A percentile compares a stretch with the other conserved stretches of the same genome.
phyloP scores from a whole-genome alignment of 2,329 filamentous ascomycete genomes.

The Grosmannia clavigera region DNA sequence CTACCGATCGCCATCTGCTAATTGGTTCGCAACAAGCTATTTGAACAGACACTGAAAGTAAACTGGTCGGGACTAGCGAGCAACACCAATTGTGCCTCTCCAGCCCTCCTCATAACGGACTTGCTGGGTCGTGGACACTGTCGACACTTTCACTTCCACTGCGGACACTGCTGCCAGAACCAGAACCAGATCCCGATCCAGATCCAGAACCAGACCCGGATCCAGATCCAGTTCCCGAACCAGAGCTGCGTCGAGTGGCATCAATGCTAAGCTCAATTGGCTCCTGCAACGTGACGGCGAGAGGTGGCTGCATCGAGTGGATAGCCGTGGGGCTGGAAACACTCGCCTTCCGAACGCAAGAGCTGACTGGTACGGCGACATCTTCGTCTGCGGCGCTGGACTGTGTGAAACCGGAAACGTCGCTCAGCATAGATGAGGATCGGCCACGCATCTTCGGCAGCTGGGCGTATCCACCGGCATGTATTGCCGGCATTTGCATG shows the following conservation, averaged over 20 bases:
- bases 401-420: constrained; percentile 55
- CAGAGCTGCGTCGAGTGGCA: constrained; percentile 14
- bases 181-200: constrained; percentile 14
- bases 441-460: constrained; percentile 36
- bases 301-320: constrained; percentile 8
- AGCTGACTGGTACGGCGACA: constrained; percentile 3
- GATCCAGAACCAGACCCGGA: constrained; percentile 1
- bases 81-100: neutral
- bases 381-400: constrained; percentile 41
- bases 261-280: constrained; percentile 13
- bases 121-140: constrained; percentile 39
- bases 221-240: constrained; percentile 16
- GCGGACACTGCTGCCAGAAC: constrained; percentile 23
- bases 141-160: constrained; percentile 34
- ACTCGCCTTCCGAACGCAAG: neutral
- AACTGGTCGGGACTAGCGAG: neutral
- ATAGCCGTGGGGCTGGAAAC: constrained; percentile 5
- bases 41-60: neutral
- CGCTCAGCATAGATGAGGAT: constrained; percentile 55
- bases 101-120: constrained; percentile 24
- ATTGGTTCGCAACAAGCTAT: too few relatives aligned
- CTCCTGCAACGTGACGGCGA: constrained; percentile 10
- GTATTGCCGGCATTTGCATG: constrained; percentile 14
- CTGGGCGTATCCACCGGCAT: neutral
- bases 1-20: neutral